Conservation (phyloP, 768 basidiomycete species). For the Lanmaoa pseudosensibilis region DNA sequence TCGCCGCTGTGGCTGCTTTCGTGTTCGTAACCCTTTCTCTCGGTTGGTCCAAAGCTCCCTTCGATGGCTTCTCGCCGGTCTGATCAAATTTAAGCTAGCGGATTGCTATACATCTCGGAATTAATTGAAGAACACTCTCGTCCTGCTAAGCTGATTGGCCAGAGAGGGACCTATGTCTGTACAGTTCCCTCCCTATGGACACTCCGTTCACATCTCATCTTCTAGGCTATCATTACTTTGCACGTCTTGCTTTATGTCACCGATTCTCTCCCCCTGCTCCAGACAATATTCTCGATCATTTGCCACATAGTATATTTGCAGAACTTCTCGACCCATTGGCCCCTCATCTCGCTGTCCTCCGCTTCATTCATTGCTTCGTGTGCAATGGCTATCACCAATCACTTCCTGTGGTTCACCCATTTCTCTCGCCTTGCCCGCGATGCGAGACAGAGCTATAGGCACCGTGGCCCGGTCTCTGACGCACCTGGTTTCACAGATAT, state of each 20-base stretch:
- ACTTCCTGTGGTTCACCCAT: conserved; percentile 97
- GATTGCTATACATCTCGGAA: conserved; percentile 90
- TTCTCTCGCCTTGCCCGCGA: conserved; percentile 75
- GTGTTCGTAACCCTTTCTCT: conserved; percentile 90
- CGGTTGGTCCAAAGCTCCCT: conserved; percentile 49
- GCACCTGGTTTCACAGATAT: conserved; percentile 66
- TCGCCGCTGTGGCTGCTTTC: conserved; percentile 74
- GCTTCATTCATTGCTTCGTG: conserved; percentile 84
- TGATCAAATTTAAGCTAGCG: conserved; percentile 64
- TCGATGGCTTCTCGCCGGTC: neutral
- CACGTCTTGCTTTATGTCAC: conserved; percentile 76
- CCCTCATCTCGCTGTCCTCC: conserved; percentile 88
- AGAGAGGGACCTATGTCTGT: conserved; percentile 85
- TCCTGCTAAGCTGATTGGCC: conserved; percentile 77
- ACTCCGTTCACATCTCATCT: conserved; percentile 6
- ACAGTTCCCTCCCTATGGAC: neutral
- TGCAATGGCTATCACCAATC: conserved; percentile 79
- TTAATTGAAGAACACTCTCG: conserved; percentile 92
- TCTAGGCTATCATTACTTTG: conserved; percentile 72
- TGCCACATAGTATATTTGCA: conserved; percentile 90
- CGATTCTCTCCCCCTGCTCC: conserved; percentile 77
- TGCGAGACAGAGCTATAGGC: conserved; percentile 50
- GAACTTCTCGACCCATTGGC: conserved; percentile 91
- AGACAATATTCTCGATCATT: conserved; percentile 72
- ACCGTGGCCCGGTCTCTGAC: conserved; percentile 38